A percentile compares a stretch with the other conserved stretches of the same genome.
Conservation (phyloP, 345 rosid genomes). For the Brassica nigra region DNA sequence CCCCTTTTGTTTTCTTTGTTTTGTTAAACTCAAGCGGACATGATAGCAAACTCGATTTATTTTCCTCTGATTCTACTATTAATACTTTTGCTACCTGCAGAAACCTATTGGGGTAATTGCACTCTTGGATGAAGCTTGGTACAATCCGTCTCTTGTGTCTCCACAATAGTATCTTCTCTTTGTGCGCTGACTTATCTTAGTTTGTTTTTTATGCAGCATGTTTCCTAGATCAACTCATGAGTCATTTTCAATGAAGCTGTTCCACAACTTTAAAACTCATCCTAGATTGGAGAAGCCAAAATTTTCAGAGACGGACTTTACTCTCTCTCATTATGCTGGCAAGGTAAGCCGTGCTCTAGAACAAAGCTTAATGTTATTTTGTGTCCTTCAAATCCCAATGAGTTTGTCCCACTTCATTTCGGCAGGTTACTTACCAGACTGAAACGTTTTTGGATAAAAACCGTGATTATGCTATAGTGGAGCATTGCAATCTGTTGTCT, state of each 20-base stretch:
- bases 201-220: slow-evolving; percentile 77
- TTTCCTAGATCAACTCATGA: slow-evolving; percentile 95
- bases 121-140: slow-evolving; percentile 99
- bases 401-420: slow-evolving; percentile 17
- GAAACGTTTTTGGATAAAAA: slow-evolving; percentile 89
- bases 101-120: slow-evolving; percentile 97
- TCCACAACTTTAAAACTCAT: slow-evolving; percentile 68
- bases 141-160: slow-evolving; percentile 33
- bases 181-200: slow-evolving; percentile 47
- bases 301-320: slow-evolving; percentile 95
- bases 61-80: slow-evolving; percentile 31
- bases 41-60: slow-evolving; percentile 8
- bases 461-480: slow-evolving; percentile 94
- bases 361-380: slow-evolving; percentile 19
- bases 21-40: slow-evolving; percentile 1
- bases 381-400: slow-evolving; percentile 29
- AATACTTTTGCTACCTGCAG: slow-evolving; percentile 54
- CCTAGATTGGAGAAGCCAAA: slow-evolving; percentile 84
- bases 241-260: slow-evolving; percentile 84
- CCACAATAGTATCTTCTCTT: slow-evolving; percentile 15
- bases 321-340: slow-evolving; percentile 96
- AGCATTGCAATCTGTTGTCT: slow-evolving; percentile 87
- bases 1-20: background rate
- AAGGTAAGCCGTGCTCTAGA: slow-evolving; percentile 62
- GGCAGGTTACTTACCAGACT: slow-evolving; percentile 92